These are phyloP conservation scores for Debaryomyces prosopidis DNA, from an alignment of 805 yeast genomes.

Conservation along the genomic window DNA sequence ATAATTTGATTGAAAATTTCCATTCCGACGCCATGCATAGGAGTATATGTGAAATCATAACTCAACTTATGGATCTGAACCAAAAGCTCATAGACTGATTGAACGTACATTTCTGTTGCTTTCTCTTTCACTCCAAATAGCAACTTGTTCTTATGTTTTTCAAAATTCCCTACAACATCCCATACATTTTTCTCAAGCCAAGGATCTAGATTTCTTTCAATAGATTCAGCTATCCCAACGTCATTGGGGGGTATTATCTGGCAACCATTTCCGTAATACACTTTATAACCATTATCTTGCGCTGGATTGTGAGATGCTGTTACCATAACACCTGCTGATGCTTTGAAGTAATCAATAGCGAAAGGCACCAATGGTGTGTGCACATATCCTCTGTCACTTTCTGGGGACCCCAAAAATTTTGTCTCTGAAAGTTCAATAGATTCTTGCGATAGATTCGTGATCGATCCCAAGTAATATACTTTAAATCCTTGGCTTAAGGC, in stretches of 20 bases:
- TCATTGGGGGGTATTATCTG: constrained; percentile 96
- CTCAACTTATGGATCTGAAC: constrained; percentile 24
- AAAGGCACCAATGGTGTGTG: constrained; percentile 96
- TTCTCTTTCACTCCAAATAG: constrained; percentile 45
- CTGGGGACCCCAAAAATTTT: constrained; percentile 1
- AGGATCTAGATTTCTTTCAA: constrained; percentile 62
- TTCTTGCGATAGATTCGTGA: constrained; percentile 33
- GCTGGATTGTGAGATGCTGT: constrained; percentile 90
- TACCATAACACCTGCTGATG: constrained; percentile 87
- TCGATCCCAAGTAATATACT: constrained; percentile 61
- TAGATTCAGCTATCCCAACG: constrained; percentile 61
- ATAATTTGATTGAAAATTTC: constrained; percentile 52
- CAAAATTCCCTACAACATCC: constrained; percentile 43
- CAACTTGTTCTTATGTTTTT: constrained; percentile 19
- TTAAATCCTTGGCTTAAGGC: constrained; percentile 68
- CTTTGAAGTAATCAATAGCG: constrained; percentile 60
- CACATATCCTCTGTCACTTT: constrained; percentile 26
- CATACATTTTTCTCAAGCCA: constrained; percentile 48
- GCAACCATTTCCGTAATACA: constrained; percentile 90
- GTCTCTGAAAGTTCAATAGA: constrained; percentile 12
- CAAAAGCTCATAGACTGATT: constrained; percentile 25
- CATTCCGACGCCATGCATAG: constrained; percentile 94
- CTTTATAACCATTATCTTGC: constrained; percentile 90
- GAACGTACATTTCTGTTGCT: constrained; percentile 43
- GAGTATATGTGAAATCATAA: constrained; percentile 75